A percentile compares a stretch with the other conserved stretches of the same genome.
phyloP scores from a whole-genome alignment of 2,329 filamentous ascomycete species.

The Aspergillus piperis region DNA sequence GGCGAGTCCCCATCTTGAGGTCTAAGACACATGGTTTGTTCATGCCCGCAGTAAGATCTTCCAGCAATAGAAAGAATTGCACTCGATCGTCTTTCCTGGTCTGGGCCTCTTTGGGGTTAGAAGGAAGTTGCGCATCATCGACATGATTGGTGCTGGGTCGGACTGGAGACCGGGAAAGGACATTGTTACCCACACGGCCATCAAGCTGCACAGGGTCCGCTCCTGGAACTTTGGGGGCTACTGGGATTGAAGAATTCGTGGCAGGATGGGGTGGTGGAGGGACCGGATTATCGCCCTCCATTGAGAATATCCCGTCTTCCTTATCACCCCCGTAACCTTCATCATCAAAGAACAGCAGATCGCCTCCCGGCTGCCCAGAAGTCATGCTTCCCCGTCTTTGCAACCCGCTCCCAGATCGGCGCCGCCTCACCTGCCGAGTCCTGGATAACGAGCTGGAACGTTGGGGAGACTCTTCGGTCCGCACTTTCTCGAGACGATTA shows the following conservation, averaged over 20 bases:
- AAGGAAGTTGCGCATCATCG: constrained; percentile 48
- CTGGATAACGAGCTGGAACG: constrained; percentile 33
- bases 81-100: constrained; percentile 60
- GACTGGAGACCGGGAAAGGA: constrained; percentile 5
- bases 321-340: constrained; percentile 81
- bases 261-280: constrained; percentile 17
- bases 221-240: neutral
- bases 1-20: constrained; percentile 96
- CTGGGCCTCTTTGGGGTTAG: constrained; percentile 77
- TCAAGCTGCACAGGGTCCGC: neutral
- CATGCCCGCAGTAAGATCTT: constrained; percentile 96
- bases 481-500: constrained; percentile 36
- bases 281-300: constrained; percentile 58
- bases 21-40: constrained; percentile 95
- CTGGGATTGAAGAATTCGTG: constrained; percentile 6
- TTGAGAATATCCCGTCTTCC: constrained; percentile 68
- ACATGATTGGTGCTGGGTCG: constrained; percentile 19
- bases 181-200: neutral
- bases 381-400: constrained; percentile 73
- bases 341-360: constrained; percentile 87
- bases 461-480: constrained; percentile 50
- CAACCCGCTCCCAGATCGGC: constrained; percentile 85
- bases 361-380: constrained; percentile 68
- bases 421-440: constrained; percentile 53
- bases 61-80: constrained; percentile 88